Percentiles rank a stretch among this genome's conserved stretches.
Conservation (phyloP, 2,329 filamentous ascomycete species). For the Blumeria hordei region DNA sequence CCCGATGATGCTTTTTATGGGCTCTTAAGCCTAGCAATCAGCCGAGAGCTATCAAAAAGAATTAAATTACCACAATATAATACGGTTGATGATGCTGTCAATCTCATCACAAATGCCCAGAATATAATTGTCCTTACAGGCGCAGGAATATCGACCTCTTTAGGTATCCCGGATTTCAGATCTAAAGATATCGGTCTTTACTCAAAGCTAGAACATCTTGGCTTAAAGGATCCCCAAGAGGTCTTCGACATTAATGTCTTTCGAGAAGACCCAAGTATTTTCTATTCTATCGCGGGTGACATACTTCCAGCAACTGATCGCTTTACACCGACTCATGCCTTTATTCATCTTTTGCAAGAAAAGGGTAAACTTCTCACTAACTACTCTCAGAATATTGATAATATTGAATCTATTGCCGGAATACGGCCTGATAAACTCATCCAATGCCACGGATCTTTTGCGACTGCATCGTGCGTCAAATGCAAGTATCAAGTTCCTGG, state of each 20-base stretch:
- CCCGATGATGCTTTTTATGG: constrained; percentile 54
- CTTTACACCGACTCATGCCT: constrained; percentile 80
- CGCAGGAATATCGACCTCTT: constrained; percentile 84
- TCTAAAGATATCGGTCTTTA: constrained; percentile 86
- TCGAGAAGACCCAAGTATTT: constrained; percentile 62
- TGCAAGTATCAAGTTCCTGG: constrained; percentile 55
- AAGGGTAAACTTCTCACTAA: constrained; percentile 81
- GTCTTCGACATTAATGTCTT: constrained; percentile 86
- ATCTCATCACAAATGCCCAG: constrained; percentile 43
- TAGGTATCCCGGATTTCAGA: constrained; percentile 92
- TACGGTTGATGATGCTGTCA: constrained; percentile 65
- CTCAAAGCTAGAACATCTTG: constrained; percentile 56
- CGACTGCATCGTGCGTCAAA: constrained; percentile 68
- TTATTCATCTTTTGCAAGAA: constrained; percentile 72
- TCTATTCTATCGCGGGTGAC: constrained; percentile 78
- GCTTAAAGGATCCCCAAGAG: constrained; percentile 62
- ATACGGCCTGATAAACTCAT: constrained; percentile 62
- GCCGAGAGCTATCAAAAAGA: constrained; percentile 58
- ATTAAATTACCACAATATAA: constrained; percentile 62
- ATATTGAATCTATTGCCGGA: constrained; percentile 71
- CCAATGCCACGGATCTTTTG: constrained; percentile 92
- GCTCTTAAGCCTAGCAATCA: constrained; percentile 53
- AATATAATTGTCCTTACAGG: constrained; percentile 90
- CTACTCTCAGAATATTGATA: constrained; percentile 98
- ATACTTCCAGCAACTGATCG: constrained; percentile 61